Conservation (phyloP, 768 basidiomycete genomes). For the Chiua virens region DNA sequence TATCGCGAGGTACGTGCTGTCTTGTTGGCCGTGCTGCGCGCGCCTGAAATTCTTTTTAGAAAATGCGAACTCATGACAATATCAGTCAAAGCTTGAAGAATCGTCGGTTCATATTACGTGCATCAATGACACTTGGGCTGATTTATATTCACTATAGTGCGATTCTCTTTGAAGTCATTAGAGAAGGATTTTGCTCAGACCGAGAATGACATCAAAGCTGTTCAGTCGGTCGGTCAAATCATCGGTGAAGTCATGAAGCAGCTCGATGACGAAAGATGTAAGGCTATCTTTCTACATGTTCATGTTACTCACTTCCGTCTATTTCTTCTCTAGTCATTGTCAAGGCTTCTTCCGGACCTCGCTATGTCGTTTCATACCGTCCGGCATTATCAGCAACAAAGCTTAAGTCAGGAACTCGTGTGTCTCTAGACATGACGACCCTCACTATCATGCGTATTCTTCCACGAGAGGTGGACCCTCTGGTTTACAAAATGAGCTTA, state of each 20-base stretch:
- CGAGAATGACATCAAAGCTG: constrained; percentile 98
- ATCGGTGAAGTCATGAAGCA: constrained; percentile 99
- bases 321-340: constrained; percentile 73
- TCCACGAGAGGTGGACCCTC: constrained; percentile 94
- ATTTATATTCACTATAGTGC: constrained; percentile 50
- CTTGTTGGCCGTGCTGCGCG: not conserved
- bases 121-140: not conserved
- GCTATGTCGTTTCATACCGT: constrained; percentile 97
- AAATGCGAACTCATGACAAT: constrained; percentile 89
- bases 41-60: constrained; percentile 49
- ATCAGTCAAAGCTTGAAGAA: constrained; percentile 89
- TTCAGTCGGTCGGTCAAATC: constrained; percentile 98
- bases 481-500: constrained; percentile 99
- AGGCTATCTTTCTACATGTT: constrained; percentile 29
- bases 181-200: constrained; percentile 92
- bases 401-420: constrained; percentile 91
- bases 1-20: constrained; percentile 66
- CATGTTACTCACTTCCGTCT: not conserved
- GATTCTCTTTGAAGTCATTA: constrained; percentile 86
- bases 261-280: constrained; percentile 95
- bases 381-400: constrained; percentile 89
- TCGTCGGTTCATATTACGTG: constrained; percentile 48
- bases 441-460: constrained; percentile 98
- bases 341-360: constrained; percentile 96
- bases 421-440: constrained; percentile 99